phyloP scores from a whole-genome alignment of 495 filamentous ascomycete genomes.

The Aspergillus haitiensis region DNA sequence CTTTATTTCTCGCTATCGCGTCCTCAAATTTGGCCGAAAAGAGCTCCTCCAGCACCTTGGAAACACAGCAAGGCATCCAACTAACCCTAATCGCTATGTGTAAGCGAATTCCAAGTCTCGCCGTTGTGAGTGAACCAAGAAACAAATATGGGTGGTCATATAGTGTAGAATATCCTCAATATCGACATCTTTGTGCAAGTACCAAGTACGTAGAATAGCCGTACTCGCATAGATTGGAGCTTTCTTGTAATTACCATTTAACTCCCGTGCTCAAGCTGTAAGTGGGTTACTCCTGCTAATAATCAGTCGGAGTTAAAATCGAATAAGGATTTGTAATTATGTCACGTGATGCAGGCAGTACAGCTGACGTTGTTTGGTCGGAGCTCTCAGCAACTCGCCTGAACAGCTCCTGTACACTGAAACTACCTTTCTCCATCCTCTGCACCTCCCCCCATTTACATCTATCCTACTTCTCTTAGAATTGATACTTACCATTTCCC shows the following conservation, averaged over 20 bases:
- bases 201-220: not conserved
- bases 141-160: not conserved
- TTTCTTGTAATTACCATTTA: not conserved
- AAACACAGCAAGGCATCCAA: not conserved
- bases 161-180: not conserved
- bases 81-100: slow-evolving; percentile 18
- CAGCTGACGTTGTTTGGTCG: slow-evolving; percentile 47
- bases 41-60: slow-evolving; percentile 50
- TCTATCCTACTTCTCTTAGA: slow-evolving; percentile 14
- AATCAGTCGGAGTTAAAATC: too few relatives aligned
- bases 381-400: slow-evolving; percentile 33
- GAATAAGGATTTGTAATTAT: slow-evolving; percentile 25
- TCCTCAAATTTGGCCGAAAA: slow-evolving; percentile 62
- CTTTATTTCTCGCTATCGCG: slow-evolving; percentile 74
- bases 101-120: not conserved
- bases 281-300: not conserved
- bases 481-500: not conserved
- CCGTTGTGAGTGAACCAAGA: not conserved
- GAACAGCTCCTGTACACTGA: slow-evolving; percentile 12
- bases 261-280: not conserved
- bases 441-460: slow-evolving; percentile 29
- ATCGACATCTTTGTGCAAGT: not conserved
- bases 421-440: slow-evolving; percentile 25
- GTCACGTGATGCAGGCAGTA: slow-evolving; percentile 41
- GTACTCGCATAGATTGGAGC: not conserved